phyloP scores from a whole-genome alignment of 352 stramenopile genomes.

The Pythium phragmiticola region DNA sequence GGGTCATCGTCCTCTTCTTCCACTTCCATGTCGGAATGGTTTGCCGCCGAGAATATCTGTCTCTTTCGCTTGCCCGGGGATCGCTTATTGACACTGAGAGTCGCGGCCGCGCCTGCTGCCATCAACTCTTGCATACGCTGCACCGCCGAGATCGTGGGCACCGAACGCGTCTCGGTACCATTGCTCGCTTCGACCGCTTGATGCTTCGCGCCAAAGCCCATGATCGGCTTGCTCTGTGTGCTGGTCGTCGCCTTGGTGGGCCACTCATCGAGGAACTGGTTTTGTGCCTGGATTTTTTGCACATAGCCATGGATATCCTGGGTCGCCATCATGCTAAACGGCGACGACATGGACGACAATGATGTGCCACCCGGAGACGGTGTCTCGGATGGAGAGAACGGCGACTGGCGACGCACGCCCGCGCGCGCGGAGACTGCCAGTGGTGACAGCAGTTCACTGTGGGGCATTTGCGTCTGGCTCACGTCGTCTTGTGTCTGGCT shows the following conservation, averaged over 20 bases:
- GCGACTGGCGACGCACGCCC: slow-evolving; percentile 11
- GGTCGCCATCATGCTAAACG: slow-evolving; percentile 26
- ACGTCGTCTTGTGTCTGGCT: too few relatives aligned
- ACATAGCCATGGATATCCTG: slow-evolving; percentile 29
- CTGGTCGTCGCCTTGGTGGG: slow-evolving; percentile 1
- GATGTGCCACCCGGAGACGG: slow-evolving; percentile 13
- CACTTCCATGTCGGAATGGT: slow-evolving; percentile 14
- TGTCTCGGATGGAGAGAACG: slow-evolving; percentile 7
- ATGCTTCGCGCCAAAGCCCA: slow-evolving; percentile 3
- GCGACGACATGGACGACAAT: slow-evolving; percentile 25
- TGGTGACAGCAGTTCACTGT: slow-evolving; percentile 11
- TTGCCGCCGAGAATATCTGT: slow-evolving; percentile 16
- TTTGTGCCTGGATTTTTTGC: slow-evolving; percentile 25
- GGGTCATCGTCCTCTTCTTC: slow-evolving; percentile 6
- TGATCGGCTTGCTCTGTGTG: slow-evolving; percentile 12
- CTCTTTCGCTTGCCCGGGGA: slow-evolving; percentile 26
- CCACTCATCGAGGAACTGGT: slow-evolving; percentile 28
- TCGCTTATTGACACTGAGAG: background rate
- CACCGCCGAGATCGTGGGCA: slow-evolving; percentile 21
- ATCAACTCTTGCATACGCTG: slow-evolving; percentile 21
- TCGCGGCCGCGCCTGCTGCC: background rate
- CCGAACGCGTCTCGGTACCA: background rate
- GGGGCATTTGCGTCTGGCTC: slow-evolving; percentile 19
- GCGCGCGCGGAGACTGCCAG: background rate
- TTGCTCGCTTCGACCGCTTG: background rate